Percentiles rank a stretch among this genome's conserved stretches.
phyloP scores from a whole-genome alignment of 2,329 filamentous ascomycete species.

The Dothistroma pini region DNA sequence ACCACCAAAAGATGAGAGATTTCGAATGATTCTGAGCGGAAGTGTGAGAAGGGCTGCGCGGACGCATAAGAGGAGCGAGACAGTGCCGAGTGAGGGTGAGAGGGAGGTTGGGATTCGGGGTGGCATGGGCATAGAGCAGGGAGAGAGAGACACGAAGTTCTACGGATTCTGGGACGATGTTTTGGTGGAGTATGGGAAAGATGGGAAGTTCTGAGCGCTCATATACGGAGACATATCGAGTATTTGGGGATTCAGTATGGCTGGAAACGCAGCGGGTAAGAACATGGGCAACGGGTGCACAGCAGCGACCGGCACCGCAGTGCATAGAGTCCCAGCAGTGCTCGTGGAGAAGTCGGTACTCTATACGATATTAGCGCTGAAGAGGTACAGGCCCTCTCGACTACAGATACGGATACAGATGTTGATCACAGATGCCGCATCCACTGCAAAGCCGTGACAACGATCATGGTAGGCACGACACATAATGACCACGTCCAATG shows the following conservation, averaged over 20 bases:
- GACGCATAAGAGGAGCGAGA: neutral
- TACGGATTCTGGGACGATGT: slow-evolving; percentile 28
- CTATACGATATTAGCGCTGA: neutral
- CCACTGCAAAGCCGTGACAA: neutral
- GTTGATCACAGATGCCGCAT: no score
- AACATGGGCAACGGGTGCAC: neutral
- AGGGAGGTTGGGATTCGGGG: neutral
- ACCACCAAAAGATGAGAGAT: neutral
- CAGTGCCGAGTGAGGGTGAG: neutral
- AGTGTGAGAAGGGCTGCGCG: neutral
- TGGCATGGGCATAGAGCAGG: neutral
- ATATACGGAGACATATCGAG: neutral
- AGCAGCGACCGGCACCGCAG: neutral
- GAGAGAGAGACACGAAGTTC: slow-evolving; percentile 20
- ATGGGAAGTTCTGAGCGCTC: neutral
- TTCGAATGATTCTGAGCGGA: neutral
- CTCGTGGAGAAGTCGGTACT: neutral
- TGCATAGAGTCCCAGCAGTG: neutral
- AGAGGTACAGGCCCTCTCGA: neutral
- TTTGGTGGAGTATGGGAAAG: slow-evolving; percentile 15
- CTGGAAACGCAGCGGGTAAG: no score
- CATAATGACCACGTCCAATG: neutral
- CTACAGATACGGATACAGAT: neutral
- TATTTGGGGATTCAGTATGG: neutral
- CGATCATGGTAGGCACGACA: neutral